A percentile compares a stretch with the other conserved stretches of the same genome.
These are phyloP conservation scores for Xylaria sp. DNA, from an alignment of 2,329 filamentous ascomycete species.

Conservation along the genomic window DNA sequence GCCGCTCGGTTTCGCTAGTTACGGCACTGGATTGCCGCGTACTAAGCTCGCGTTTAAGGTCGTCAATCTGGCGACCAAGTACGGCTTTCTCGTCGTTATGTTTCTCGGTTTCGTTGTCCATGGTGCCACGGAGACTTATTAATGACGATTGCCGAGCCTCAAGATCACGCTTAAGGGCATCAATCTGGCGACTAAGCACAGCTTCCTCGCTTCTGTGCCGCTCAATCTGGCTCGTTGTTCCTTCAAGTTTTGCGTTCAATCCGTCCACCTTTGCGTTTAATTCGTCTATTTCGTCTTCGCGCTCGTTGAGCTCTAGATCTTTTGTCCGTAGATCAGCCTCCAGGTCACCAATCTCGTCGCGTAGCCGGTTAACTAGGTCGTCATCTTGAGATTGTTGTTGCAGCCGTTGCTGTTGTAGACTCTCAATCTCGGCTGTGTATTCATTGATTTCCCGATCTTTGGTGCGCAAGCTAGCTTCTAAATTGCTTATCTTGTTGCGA, in stretches of 20 bases:
- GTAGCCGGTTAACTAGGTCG: constrained; percentile 73
- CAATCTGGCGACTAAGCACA: constrained; percentile 74
- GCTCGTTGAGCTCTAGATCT: constrained; percentile 66
- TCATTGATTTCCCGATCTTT: constrained; percentile 69
- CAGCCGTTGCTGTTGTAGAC: constrained; percentile 54
- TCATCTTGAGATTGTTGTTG: constrained; percentile 62
- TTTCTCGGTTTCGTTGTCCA: constrained; percentile 77
- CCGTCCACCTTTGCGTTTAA: constrained; percentile 61
- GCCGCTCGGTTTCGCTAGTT: constrained; percentile 76
- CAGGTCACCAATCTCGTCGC: constrained; percentile 48
- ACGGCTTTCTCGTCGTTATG: constrained; percentile 77
- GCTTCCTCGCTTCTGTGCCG: constrained; percentile 79
- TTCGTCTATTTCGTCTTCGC: constrained; percentile 63
- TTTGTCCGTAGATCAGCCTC: constrained; percentile 68
- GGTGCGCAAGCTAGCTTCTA: constrained; percentile 65
- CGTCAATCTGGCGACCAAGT: constrained; percentile 73
- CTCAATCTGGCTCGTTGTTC: constrained; percentile 72
- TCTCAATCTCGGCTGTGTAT: constrained; percentile 61
- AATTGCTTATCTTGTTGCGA: constrained; percentile 52
- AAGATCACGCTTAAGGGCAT: not conserved
- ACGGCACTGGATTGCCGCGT: constrained; percentile 62
- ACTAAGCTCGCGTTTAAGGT: not conserved
- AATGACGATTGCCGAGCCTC: not conserved
- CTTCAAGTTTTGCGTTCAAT: constrained; percentile 60
- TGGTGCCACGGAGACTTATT: constrained; percentile 67